These are phyloP conservation scores for Hygrocybe punicea DNA, from an alignment of 768 basidiomycete species.

Conservation along the genomic window DNA sequence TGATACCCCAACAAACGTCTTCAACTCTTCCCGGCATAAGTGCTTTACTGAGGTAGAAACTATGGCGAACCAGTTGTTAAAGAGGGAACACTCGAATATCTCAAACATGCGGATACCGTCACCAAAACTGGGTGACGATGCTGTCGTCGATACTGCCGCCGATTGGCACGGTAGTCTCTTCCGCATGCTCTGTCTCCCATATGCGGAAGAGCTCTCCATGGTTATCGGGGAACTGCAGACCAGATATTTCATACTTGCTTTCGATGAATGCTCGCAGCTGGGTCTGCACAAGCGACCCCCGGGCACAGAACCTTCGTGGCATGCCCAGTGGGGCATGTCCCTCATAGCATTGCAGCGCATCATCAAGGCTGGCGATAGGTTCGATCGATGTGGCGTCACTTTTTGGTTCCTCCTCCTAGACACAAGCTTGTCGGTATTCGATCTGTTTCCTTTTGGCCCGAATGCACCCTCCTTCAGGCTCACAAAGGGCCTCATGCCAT, in stretches of 20 bases:
- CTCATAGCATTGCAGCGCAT: constrained; percentile 5
- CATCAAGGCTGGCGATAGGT: constrained; percentile 6
- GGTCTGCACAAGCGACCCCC: neutral
- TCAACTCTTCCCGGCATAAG: neutral
- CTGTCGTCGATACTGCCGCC: neutral
- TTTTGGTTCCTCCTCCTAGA: constrained; percentile 7
- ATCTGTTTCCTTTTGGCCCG: neutral
- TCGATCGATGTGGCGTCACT: neutral
- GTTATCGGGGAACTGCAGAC: neutral
- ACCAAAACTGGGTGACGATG: neutral
- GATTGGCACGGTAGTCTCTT: neutral
- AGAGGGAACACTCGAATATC: neutral
- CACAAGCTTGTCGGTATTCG: neutral
- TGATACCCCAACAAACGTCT: neutral
- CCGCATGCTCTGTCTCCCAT: neutral
- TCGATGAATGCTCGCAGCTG: constrained; percentile 5
- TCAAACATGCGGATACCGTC: neutral
- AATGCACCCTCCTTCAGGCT: neutral
- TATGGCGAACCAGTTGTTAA: neutral
- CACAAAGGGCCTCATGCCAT: neutral
- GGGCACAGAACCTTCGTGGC: too few species aligned
- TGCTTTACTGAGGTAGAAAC: neutral
- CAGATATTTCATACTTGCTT: constrained; percentile 1
- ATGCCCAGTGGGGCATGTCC: neutral
- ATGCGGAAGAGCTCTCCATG: neutral